phyloP scores from a whole-genome alignment of 805 yeast genomes.

The Lachancea sp. region DNA sequence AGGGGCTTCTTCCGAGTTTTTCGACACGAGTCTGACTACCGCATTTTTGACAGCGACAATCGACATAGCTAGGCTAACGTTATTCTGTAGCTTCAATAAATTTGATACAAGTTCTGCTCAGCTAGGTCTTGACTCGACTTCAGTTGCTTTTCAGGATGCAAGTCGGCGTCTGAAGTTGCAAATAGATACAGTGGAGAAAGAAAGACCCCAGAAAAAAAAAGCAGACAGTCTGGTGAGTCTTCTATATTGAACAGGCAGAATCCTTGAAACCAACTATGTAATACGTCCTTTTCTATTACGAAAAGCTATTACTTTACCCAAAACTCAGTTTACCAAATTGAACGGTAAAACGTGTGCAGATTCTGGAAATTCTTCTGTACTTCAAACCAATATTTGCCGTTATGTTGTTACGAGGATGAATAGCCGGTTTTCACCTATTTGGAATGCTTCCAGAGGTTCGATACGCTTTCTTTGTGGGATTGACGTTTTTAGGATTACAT shows the following conservation, averaged over 20 bases:
- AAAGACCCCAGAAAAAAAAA: no score
- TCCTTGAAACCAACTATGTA: no score
- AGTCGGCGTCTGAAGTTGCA: not conserved
- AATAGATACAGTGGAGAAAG: no score
- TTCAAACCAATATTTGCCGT: not conserved
- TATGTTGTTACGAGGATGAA: no score
- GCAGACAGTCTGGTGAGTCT: no score
- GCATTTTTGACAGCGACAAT: conserved; percentile 30
- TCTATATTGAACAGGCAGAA: no score
- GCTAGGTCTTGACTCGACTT: no score
- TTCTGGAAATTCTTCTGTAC: not conserved
- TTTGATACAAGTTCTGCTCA: no score
- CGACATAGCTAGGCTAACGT: conserved; percentile 15
- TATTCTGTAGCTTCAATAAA: not conserved
- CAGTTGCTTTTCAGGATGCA: not conserved
- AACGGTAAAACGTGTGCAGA: conserved; percentile 1
- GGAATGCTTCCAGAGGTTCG: no score
- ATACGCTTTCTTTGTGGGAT: not conserved
- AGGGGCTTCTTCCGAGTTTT: conserved; percentile 14
- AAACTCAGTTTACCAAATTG: not conserved
- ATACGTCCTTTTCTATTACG: not conserved
- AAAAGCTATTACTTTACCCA: not conserved
- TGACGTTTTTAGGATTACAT: no score
- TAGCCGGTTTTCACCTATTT: no score
- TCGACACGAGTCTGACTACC: conserved; percentile 16